These are phyloP conservation scores for Suillus occidentalis DNA, from an alignment of 768 basidiomycete species.

Conservation along the genomic window DNA sequence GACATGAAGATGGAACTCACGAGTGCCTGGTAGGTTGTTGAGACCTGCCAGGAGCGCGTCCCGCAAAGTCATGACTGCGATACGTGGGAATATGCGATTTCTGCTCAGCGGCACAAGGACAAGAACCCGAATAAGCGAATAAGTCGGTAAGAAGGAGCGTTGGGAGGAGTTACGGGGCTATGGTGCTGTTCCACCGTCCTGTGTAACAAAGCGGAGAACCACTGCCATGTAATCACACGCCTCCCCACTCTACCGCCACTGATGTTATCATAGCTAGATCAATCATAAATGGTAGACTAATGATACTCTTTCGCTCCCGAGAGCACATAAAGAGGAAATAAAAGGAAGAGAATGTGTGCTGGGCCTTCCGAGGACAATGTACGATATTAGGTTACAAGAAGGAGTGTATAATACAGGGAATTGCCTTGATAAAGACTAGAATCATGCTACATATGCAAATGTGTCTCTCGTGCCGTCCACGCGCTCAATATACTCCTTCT, in stretches of 20 bases:
- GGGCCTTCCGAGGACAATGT: background rate
- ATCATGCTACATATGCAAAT: conserved; percentile 38
- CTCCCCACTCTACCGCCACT: background rate
- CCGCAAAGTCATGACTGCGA: conserved; percentile 47
- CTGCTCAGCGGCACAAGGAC: conserved; percentile 9
- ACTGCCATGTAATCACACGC: conserved; percentile 4
- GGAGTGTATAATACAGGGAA: background rate
- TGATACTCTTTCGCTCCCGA: background rate
- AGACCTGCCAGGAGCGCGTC: conserved; percentile 63
- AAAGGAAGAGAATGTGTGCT: background rate
- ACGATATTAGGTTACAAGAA: background rate
- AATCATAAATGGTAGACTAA: background rate
- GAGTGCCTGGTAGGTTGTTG: conserved; percentile 57
- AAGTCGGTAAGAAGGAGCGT: background rate
- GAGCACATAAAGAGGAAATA: background rate
- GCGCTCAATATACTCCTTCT: conserved; percentile 98
- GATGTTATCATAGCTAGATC: background rate
- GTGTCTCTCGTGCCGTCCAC: conserved; percentile 90
- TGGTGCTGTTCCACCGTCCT: background rate
- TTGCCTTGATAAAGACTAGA: background rate
- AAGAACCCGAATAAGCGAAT: background rate
- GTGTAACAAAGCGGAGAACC: background rate
- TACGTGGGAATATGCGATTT: conserved; percentile 22
- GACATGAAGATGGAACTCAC: conserved; percentile 74
- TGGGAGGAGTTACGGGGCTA: background rate